A percentile compares a stretch with the other conserved stretches of the same genome.
These are phyloP conservation scores for Chrysosporium queenslandicum DNA, from an alignment of 2,329 filamentous ascomycete genomes.

Conservation along the genomic window DNA sequence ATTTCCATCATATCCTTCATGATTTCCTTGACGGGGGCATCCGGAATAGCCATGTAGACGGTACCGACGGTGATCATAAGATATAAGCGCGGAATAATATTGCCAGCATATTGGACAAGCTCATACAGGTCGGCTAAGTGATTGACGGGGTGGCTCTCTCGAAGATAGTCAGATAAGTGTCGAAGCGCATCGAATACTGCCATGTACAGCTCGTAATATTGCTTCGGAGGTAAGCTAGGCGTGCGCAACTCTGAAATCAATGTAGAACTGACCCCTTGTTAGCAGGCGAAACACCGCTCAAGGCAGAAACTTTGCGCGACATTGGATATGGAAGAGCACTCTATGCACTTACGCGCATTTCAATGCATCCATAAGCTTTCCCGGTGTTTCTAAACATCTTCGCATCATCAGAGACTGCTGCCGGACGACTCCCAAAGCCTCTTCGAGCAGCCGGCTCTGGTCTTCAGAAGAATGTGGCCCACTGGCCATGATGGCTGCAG, in stretches of 20 bases:
- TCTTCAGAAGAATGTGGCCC: slow-evolving; percentile 59
- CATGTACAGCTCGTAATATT: slow-evolving; percentile 99
- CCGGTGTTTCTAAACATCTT: slow-evolving; percentile 90
- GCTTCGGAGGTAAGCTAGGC: slow-evolving; percentile 93
- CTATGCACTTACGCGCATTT: slow-evolving; percentile 82
- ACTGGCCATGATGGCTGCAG: slow-evolving; percentile 37
- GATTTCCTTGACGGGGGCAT: slow-evolving; percentile 97
- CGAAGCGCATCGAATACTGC: slow-evolving; percentile 94
- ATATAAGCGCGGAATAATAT: slow-evolving; percentile 91
- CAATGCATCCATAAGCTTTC: slow-evolving; percentile 98
- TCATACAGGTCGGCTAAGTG: slow-evolving; percentile 97
- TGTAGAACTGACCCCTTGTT: slow-evolving; percentile 58
- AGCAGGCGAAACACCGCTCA: neutral
- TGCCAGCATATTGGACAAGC: slow-evolving; percentile 94
- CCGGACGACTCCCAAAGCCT: slow-evolving; percentile 90
- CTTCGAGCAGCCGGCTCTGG: slow-evolving; percentile 86
- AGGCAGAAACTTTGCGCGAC: slow-evolving; percentile 13
- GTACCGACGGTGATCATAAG: slow-evolving; percentile 99
- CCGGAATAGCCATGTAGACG: slow-evolving; percentile 96
- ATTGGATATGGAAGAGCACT: neutral
- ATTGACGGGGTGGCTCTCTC: slow-evolving; percentile 94
- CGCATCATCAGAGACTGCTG: slow-evolving; percentile 97
- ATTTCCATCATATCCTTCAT: slow-evolving; percentile 99
- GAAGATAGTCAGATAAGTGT: slow-evolving; percentile 90
- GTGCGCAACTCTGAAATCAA: slow-evolving; percentile 97